Evolutionary conservation across 2,329 filamentous ascomycete genomes (phyloP), one percentile per base, ranked within the genome.

Genomic region (Stemphylium beticola): DNA sequence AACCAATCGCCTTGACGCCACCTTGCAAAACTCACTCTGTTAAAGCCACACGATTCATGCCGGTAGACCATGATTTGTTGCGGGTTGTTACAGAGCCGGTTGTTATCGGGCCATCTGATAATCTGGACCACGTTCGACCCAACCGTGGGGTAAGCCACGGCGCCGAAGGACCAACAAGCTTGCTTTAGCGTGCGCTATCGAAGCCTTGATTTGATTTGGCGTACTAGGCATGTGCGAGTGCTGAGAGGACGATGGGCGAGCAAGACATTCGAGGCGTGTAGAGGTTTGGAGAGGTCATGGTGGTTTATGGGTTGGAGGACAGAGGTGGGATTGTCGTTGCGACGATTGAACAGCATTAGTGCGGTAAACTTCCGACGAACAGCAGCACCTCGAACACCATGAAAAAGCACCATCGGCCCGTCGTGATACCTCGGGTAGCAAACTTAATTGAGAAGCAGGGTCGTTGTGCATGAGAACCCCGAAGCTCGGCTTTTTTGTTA

Each of bases 51-150:
- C 18, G 32, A 33, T 37, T 41, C 36, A 38, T 49, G 41, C 39
- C 45, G 26, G 34, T 18, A 34, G 11, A 15, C 37, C 10, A 22
- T 58, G 58, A 58, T 61, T 57, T 15, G 60, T 24, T 49, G 52
- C 51, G 57, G 56, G 44, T 46, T 52, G 49, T 42, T 54, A 49
- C 34, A 50, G 41, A 41, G 24, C 26, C 47, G 36, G 49, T 22
- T 51, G 15, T 60, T 61, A 69, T 68, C 66, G 61, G 62, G 29
- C 65, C 61, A 70, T 69, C 64, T 67, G 66, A 67, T 69, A 67
- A 68, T 68, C 66, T 65, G 61, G 66, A 58, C 60, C 60, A 17
- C 36, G 40, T 54, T 56, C 54, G 62, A 49, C 55, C 38, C 42
- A 15, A 49, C 46, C 34, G 15, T 38, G 48, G 58, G 58, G 49